phyloP scores from a whole-genome alignment of 805 yeast species.

The Metschnikowia similis region DNA sequence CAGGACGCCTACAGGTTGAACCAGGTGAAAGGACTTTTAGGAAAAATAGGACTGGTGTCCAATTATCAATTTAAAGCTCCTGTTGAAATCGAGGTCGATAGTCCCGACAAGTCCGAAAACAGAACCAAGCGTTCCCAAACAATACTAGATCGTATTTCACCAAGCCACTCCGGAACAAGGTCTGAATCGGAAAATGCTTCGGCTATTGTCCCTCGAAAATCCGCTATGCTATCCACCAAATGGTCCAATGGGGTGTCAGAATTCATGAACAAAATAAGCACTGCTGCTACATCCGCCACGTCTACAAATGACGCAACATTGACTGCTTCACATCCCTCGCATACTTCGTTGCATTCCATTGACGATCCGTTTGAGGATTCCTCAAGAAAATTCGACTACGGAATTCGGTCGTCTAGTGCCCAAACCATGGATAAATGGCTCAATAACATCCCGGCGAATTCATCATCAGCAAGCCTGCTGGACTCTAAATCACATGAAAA shows the following conservation, averaged over 20 bases:
- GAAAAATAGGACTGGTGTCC: constrained; percentile 25
- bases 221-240: constrained; percentile 19
- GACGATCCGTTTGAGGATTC: constrained; percentile 21
- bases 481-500: constrained; percentile 1
- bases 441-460: constrained; percentile 25
- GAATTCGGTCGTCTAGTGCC: constrained; percentile 34
- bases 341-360: constrained; percentile 31
- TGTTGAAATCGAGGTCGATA: constrained; percentile 3
- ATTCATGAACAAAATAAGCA: constrained; percentile 38
- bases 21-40: constrained; percentile 34
- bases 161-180: constrained; percentile 34
- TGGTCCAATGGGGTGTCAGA: constrained; percentile 39
- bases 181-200: constrained; percentile 28
- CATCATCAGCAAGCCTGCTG: constrained; percentile 2
- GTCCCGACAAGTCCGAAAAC: constrained; percentile 4
- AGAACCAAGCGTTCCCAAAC: constrained; percentile 18
- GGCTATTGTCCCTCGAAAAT: not conserved
- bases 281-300: constrained; percentile 13
- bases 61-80: constrained; percentile 8
- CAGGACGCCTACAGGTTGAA: constrained; percentile 23
- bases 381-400: constrained; percentile 23
- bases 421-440: constrained; percentile 45
- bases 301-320: constrained; percentile 1
- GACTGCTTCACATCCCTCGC: constrained; percentile 17
- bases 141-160: constrained; percentile 30